Evolutionary conservation across 805 yeast species (phyloP).

Genomic region (Myxozyma mucilagina): DNA sequence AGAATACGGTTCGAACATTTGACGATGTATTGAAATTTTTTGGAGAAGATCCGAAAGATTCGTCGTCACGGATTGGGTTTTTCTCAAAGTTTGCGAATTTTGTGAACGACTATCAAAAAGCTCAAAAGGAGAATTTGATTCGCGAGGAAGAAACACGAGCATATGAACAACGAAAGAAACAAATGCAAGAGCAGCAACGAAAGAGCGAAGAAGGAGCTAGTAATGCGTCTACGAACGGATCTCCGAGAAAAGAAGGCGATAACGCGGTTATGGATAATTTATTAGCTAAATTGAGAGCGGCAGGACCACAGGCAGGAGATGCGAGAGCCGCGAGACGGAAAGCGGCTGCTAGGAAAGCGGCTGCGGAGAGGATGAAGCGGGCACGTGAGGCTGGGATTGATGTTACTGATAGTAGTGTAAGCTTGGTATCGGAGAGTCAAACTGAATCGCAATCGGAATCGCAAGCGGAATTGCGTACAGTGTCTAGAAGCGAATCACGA

Average conservation of each 20-base stretch:
- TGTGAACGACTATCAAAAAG: conserved; percentile 74
- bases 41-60: conserved; percentile 85
- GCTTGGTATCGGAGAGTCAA: too few relatives aligned
- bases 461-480: too few relatives aligned
- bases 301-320: conserved; percentile 68
- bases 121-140: conserved; percentile 72
- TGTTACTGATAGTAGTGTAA: too few relatives aligned
- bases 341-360: conserved; percentile 44
- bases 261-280: conserved; percentile 77
- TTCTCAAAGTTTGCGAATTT: conserved; percentile 80
- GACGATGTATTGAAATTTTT: conserved; percentile 73
- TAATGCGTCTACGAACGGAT: conserved; percentile 26
- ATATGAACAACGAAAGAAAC: conserved; percentile 71
- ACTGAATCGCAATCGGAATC: too few relatives aligned
- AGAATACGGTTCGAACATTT: conserved; percentile 63
- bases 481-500: too few relatives aligned
- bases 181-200: conserved; percentile 54
- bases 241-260: conserved; percentile 36
- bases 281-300: conserved; percentile 81
- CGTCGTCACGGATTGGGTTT: conserved; percentile 64
- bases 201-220: conserved; percentile 33
- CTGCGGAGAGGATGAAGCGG: neutral
- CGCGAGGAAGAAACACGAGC: conserved; percentile 79
- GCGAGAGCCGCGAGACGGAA: conserved; percentile 81
- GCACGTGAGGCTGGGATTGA: too few relatives aligned